Conservation (phyloP, 2,329 filamentous ascomycete species). For the Scedosporium apiospermum region DNA sequence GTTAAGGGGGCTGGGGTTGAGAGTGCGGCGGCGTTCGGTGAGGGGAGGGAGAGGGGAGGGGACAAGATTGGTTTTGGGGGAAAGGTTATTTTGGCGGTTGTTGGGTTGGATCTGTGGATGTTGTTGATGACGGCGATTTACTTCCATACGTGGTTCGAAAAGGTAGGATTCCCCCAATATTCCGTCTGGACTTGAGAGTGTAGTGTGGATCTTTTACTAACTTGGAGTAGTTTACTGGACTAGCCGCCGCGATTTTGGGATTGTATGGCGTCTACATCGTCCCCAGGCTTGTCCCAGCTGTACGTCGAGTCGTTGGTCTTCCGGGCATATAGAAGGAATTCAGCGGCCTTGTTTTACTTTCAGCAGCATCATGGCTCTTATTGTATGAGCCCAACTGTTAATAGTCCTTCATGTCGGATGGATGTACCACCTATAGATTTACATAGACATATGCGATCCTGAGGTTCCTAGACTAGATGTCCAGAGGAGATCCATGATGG, state of each 20-base stretch:
- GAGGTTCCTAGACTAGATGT: too few relatives aligned
- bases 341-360: neutral
- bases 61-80: constrained; percentile 33
- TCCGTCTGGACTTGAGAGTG: neutral
- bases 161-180: constrained; percentile 43
- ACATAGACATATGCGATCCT: too few relatives aligned
- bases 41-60: constrained; percentile 17
- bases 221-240: constrained; percentile 38
- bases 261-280: constrained; percentile 43
- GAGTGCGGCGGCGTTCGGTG: constrained; percentile 15
- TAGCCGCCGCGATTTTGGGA: constrained; percentile 35
- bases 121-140: constrained; percentile 96
- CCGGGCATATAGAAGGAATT: constrained; percentile 34
- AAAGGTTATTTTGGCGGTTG: constrained; percentile 53
- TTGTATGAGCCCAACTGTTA: neutral
- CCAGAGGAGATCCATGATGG: too few relatives aligned
- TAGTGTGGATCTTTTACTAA: constrained; percentile 13
- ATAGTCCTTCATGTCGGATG: neutral
- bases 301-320: constrained; percentile 36
- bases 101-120: constrained; percentile 83
- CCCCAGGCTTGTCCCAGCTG: constrained; percentile 37
- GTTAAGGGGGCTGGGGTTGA: constrained; percentile 50
- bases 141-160: constrained; percentile 98
- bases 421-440: too few relatives aligned
- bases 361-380: neutral